Base-by-base conservation (phyloP, 2,329 filamentous ascomycete genomes). In the Penicillium hordei region DNA sequence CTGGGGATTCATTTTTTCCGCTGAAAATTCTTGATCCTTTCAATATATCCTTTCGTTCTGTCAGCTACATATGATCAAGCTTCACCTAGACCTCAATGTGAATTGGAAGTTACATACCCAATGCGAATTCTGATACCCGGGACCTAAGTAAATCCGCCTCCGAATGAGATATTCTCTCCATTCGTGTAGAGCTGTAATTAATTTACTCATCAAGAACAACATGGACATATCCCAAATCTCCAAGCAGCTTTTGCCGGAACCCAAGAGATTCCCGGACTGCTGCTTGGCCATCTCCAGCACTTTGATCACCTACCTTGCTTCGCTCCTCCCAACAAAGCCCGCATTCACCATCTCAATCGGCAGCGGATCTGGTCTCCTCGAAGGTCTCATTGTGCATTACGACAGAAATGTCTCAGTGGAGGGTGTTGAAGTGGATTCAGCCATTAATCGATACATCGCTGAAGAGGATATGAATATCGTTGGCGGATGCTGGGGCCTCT, bases 361-460 rank as follows among this genome's bases (percentile, higher is more conserved):
- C 55, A 78, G 78, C 60, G 82, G 82, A 45, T 79, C 72, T 43
- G 82, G 82, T 25, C 72, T 83, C 8, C 72, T 84, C 17, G 82
- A 83, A 70, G 72, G 72, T 2, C 62, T 79, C 6, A 68, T 82
- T 27, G 55, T 72, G 19, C 48, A 68, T 13, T 57, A 51, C 23
- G 44, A 71, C 31, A 56, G 62, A 3, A 44, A 60, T 2, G 48
- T 75, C 12, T 63, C 72, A 19, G 57, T 83, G 3, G 63, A 75
- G 4, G 81, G 81, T 1, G 76, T 83, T 0, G 82, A 84, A 60
- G 81, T 83, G 8, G 64, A 70, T 23, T 73, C 75, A 0, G 75
- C 72, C 23, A 68, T 77, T 9, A 82, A 82, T 60, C 72, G 69
- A 21, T 80, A 81, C 60, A 70, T 84, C 6, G 72, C 76, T 1